Evolutionary conservation across 2,329 filamentous ascomycete genomes (phyloP), one percentile per base, ranked within the genome.

Genomic region (Elsinoe ampelina): DNA sequence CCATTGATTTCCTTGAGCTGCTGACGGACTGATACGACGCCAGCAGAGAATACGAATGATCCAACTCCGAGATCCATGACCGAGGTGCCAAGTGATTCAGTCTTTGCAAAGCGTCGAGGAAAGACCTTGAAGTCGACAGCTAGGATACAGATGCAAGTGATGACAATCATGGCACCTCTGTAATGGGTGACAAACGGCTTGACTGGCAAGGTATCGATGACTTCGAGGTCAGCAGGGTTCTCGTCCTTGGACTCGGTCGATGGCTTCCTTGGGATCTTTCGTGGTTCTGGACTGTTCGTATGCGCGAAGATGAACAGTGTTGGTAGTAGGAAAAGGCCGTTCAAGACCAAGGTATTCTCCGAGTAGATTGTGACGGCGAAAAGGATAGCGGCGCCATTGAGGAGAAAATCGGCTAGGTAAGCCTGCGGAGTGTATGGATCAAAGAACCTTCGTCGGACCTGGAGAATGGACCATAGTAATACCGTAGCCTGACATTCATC

Each of bases 1-100:
- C 59, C 58, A 30, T 56, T 43, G 47, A 67, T 60, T 64, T 86
- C 82, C 68, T 87, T 90, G 47, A 96, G 75, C 11, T 90, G 78
- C 1, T 88, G 83, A 15, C 92, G 81, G 12, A 91, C 90, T 36
- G 88, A 90, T n/a, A 97, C 89, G 34, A 96, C 76, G 19, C 93
- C 93, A 13, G 87, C 87, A 2, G 90, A 90, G 72, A 95, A 98
- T 64, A 98, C 93, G 73, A 98, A 98, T 11, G 91, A 95, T 26
- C 93, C 93, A 48, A 98, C 93, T 50, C 93, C 93, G 65, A 97
- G 78, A 69, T 98, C 93, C 93, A 98, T 98, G 60, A 98, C 75
- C n/a, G 92, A 97, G 1, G 92, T 96, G 56, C 93, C 93, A 89
- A 93, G 98, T n/a, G 89, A 96, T 72, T 98, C 93, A 2, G 95